Evolutionary conservation across 208 protist genomes (phyloP).

Genomic region (Leishmania tropica): DNA sequence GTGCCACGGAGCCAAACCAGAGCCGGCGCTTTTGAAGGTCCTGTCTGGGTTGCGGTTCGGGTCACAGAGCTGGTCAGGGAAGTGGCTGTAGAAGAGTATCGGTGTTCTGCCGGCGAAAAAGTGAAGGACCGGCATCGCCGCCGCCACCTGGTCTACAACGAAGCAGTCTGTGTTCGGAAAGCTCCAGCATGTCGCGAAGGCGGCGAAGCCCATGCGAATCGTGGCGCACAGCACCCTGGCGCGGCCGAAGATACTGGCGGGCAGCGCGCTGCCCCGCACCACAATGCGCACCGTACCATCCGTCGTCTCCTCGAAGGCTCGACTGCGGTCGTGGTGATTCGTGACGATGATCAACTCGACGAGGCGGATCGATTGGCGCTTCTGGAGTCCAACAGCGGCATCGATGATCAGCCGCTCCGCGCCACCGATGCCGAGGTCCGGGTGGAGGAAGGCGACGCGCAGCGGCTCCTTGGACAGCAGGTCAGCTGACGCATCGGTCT

Average conservation of each 20-base stretch:
- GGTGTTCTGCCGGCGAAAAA: slow-evolving; percentile 52
- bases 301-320: slow-evolving; percentile 95
- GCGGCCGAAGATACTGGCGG: slow-evolving; percentile 77
- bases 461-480: slow-evolving; percentile 23
- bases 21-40: slow-evolving; percentile 20
- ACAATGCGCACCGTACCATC: slow-evolving; percentile 90
- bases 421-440: slow-evolving; percentile 97
- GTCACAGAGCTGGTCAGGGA: slow-evolving; percentile 96
- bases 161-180: slow-evolving; percentile 73
- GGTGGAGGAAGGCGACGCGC: slow-evolving; percentile 94
- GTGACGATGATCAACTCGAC: slow-evolving; percentile 90
- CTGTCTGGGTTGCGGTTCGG: slow-evolving; percentile 60
- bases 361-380: slow-evolving; percentile 66
- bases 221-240: slow-evolving; percentile 88
- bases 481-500: slow-evolving; percentile 11
- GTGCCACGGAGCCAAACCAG: slow-evolving; percentile 37
- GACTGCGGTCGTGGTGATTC: slow-evolving; percentile 89
- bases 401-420: slow-evolving; percentile 98
- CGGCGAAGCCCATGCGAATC: slow-evolving; percentile 85
- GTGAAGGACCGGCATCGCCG: slow-evolving; percentile 84
- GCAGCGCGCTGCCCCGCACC: slow-evolving; percentile 89
- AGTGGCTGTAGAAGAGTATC: slow-evolving; percentile 99
- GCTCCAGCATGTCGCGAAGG: slow-evolving; percentile 46
- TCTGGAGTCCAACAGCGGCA: slow-evolving; percentile 88
- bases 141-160: slow-evolving; percentile 95